phyloP scores from a whole-genome alignment of 106 monocot genomes.

The Ottelia alismoides region DNA sequence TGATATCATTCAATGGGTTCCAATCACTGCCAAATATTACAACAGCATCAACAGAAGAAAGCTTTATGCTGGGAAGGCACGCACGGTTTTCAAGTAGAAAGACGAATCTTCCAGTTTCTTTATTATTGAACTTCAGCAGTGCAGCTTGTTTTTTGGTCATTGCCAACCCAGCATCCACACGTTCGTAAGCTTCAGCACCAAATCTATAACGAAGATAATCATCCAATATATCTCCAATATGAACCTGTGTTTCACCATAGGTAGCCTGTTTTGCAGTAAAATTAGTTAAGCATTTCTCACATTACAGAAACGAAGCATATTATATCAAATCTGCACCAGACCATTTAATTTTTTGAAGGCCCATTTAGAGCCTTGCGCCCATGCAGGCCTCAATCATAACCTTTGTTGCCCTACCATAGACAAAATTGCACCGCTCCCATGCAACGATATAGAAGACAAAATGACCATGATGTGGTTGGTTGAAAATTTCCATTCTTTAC shows the following conservation, averaged over 20 bases:
- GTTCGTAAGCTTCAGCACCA: conserved; percentile 76
- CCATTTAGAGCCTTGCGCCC: too few species aligned
- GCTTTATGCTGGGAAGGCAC: conserved; percentile 69
- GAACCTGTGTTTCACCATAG: conserved; percentile 41
- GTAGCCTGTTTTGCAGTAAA: conserved; percentile 26
- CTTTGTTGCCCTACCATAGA: too few species aligned
- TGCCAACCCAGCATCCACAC: conserved; percentile 54
- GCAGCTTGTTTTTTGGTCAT: conserved; percentile 48
- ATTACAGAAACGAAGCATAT: too few species aligned
- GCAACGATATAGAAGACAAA: too few species aligned
- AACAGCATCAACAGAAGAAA: conserved; percentile 77
- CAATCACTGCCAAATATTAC: conserved; percentile 85
- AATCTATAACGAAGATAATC: conserved; percentile 90
- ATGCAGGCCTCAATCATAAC: too few species aligned
- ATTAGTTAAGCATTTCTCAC: too few species aligned
- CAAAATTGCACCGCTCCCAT: too few species aligned
- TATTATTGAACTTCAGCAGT: conserved; percentile 69
- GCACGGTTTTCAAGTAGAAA: conserved; percentile 88
- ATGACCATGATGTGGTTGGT: too few species aligned
- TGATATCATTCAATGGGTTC: conserved; percentile 83
- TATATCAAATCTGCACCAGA: too few species aligned
- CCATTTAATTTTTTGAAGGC: too few species aligned
- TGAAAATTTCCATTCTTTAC: too few species aligned
- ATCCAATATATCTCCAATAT: conserved; percentile 84
- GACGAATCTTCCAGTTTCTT: conserved; percentile 60